Evolutionary conservation across 768 basidiomycete species (phyloP), one percentile per base, ranked within the genome.

Genomic region (Psilocybe subaeruginosa): DNA sequence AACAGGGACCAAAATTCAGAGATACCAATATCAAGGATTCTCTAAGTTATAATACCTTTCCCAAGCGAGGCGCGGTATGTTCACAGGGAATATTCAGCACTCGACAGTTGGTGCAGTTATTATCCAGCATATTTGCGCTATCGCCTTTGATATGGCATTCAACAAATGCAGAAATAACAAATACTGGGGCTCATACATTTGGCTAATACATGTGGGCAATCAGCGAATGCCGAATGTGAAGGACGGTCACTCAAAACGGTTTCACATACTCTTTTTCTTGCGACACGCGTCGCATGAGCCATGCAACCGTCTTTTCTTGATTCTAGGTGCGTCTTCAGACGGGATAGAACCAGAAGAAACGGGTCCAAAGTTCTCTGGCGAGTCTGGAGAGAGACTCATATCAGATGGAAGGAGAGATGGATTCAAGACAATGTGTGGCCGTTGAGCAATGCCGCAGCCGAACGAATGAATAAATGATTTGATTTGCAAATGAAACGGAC

Each of bases 51-150:
- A 72, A 70, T 65, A 84, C 86, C 77, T 84, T 86, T 19, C 80
- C 73, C 48, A 71, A 72, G 7, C 74, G 73, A 23, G 82, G 81
- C 61, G 82, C 80, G 29, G 79, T 65, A 63, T 88, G 88, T 0
- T 80, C 82, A 67, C 88, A 89, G 41, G 80, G 77, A 2, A 78
- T 72, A 41, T 74, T 76, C 45, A 79, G 81, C 1, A 76, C 66
- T 0, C 77, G 75, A 65, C 88, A 89, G 64, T 86, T 88, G 1
- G 86, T 79, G 68, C 88, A 89, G 41, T 74, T 70, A 39, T 82
- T 84, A 4, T 77, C 74, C 2, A 82, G 81, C 80, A 82, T 85
- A 59, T 79, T 82, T 12, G 85, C 84, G 64, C 89, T 89, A 62
- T 90, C 85, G 64, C 85, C 85, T 85, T 46, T 19, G 27, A 33